Conservation (phyloP, 306 rosid species). For the Lagenaria siceraria region DNA sequence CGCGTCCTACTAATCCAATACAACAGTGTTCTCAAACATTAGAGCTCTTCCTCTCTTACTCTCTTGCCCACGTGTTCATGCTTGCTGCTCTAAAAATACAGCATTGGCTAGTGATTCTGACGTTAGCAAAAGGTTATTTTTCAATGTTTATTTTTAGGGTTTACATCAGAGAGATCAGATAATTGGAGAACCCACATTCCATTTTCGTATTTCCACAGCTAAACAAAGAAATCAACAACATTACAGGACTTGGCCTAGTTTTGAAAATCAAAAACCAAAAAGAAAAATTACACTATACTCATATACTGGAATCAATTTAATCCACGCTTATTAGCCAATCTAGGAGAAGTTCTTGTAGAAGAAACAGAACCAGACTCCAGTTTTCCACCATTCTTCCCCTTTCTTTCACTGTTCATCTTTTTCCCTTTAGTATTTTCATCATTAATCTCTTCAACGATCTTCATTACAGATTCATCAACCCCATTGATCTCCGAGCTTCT, state of each 20-base stretch:
- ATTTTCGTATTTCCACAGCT: background rate
- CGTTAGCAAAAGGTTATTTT: no score
- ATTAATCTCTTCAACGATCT: constrained; percentile 19
- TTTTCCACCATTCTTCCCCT: background rate
- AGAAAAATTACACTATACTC: background rate
- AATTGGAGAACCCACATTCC: no score
- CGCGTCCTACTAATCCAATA: no score
- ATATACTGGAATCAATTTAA: constrained; percentile 10
- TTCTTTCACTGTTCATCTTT: constrained; percentile 9
- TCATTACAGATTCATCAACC: constrained; percentile 17
- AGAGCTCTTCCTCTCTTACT: no score
- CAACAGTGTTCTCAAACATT: no score
- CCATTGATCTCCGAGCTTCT: constrained; percentile 15
- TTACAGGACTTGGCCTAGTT: background rate
- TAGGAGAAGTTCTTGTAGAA: constrained; percentile 38
- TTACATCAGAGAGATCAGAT: no score
- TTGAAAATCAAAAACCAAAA: background rate
- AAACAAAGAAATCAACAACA: background rate
- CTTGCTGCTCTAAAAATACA: no score
- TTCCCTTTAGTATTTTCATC: constrained; percentile 15
- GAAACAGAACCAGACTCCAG: constrained; percentile 12
- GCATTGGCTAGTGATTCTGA: no score
- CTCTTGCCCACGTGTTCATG: no score
- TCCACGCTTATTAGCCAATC: constrained; percentile 32
- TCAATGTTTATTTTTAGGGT: no score